A percentile compares a stretch with the other conserved stretches of the same genome.
Evolutionary conservation across 768 basidiomycete genomes (phyloP).

Genomic region (Lactifluus piperatus): DNA sequence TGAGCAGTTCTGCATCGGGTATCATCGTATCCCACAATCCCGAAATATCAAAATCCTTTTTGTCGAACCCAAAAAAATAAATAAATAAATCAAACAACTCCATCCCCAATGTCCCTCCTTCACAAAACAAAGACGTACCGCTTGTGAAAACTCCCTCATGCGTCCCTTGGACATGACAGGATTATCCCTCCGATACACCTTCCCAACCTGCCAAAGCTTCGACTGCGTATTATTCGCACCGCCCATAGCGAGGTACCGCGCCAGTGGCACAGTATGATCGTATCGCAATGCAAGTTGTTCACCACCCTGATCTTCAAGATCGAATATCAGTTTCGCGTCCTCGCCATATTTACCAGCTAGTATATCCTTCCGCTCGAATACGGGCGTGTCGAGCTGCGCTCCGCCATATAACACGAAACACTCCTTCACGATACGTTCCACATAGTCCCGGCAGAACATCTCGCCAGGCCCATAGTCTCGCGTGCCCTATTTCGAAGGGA

Average conservation of each 20-base stretch:
- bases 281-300: constrained; percentile 92
- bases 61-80: too few relatives aligned
- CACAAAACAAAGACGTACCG: constrained; percentile 52
- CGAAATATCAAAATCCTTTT: constrained; percentile 92
- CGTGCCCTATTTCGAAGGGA: too few relatives aligned
- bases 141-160: constrained; percentile 98
- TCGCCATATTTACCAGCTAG: constrained; percentile 96
- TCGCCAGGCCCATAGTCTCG: constrained; percentile 90
- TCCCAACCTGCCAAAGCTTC: constrained; percentile 98
- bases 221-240: constrained; percentile 64
- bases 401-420: constrained; percentile 87
- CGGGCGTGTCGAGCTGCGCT: constrained; percentile 91
- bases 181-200: constrained; percentile 93
- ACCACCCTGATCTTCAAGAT: constrained; percentile 94
- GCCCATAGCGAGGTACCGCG: constrained; percentile 91
- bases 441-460: constrained; percentile 85
- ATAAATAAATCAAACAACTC: too few relatives aligned
- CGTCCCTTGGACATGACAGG: constrained; percentile 97
- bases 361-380: constrained; percentile 96
- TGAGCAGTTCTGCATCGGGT: constrained; percentile 87
- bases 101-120: too few relatives aligned
- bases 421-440: constrained; percentile 81
- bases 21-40: constrained; percentile 96
- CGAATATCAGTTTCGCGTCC: constrained; percentile 95
- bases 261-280: constrained; percentile 95